Base-by-base conservation (phyloP, 805 yeast species). In the Vanderwaltozyma tropicalis region DNA sequence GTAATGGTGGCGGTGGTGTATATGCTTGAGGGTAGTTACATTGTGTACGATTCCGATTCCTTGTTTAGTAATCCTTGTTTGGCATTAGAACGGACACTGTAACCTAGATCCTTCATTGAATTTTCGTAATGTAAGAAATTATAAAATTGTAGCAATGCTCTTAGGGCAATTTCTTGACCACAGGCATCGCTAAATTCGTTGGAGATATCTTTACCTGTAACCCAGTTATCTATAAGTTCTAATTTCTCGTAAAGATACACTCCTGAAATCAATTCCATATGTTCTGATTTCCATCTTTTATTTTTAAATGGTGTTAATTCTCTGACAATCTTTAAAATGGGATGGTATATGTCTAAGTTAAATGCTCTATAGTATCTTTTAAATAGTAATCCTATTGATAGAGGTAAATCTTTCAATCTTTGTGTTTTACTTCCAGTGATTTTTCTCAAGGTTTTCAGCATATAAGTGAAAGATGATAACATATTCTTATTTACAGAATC, bases 251-350 rank as follows among this genome's bases (percentile, higher is more conserved):
- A 78, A 20, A 92, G 56, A 50, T 82, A 89, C 2, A 89, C 87
- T 42, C 84, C 78, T 0, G 96, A 85, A 4, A 89, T 83, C 32
- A 92, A 66, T 46, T 88, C 96, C 96, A 92, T 89, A 55, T 89
- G 92, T 44, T 78, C 74, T 12, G 87, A 74, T 48, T 87, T 78
- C 98, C 98, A 89, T 58, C 88, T 87, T 42, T 92, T 77, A 15
- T 96, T 96, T 50, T 85, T 88, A 61, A 80, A 85, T 0, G 96
- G 95, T 1, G 87, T 78, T 35, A 87, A 69, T 44, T 82, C 78
- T 55, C 84, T 87, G 42, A 88, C 65, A 1, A 83, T 71, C 50
- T 78, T 78, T 49, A 88, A 63, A 3, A 83, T 76, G 1, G 94
- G 88, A 35, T 66, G 66, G 61, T 82, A 78, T 18, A 86, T 57